These are phyloP conservation scores for Phytophthora multivora DNA, from an alignment of 352 stramenopile species.

Conservation along the genomic window DNA sequence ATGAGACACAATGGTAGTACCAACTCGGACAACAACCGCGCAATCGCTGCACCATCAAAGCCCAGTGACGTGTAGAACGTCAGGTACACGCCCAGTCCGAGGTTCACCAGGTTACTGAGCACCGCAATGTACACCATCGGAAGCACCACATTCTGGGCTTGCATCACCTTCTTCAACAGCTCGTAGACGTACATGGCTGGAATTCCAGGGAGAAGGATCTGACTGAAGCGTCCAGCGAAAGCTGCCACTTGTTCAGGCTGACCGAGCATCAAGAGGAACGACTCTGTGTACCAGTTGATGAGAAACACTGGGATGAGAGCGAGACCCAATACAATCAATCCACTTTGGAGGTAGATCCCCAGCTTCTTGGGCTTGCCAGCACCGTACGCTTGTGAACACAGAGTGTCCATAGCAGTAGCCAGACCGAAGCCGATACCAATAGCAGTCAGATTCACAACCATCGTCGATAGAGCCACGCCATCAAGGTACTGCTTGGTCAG, in stretches of 20 bases:
- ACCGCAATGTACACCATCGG: constrained; percentile 86
- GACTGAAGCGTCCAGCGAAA: constrained; percentile 76
- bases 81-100: constrained; percentile 73
- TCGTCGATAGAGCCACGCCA: constrained; percentile 66
- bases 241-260: constrained; percentile 66
- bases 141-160: constrained; percentile 86
- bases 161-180: constrained; percentile 83
- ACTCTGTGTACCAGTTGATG: constrained; percentile 77
- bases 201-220: constrained; percentile 66
- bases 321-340: constrained; percentile 65
- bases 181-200: constrained; percentile 88
- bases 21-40: constrained; percentile 61
- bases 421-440: constrained; percentile 81
- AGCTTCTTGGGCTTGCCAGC: constrained; percentile 73
- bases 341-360: constrained; percentile 86
- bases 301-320: constrained; percentile 65
- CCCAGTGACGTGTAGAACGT: constrained; percentile 81
- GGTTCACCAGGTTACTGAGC: constrained; percentile 79
- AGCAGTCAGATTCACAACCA: constrained; percentile 86
- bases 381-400: constrained; percentile 86
- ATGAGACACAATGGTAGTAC: constrained; percentile 61
- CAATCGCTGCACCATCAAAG: constrained; percentile 83
- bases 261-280: constrained; percentile 65
- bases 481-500: constrained; percentile 77
- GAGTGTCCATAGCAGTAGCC: constrained; percentile 87